Evolutionary conservation across 768 basidiomycete species (phyloP).

Genomic region (Sarcodon aspratus): DNA sequence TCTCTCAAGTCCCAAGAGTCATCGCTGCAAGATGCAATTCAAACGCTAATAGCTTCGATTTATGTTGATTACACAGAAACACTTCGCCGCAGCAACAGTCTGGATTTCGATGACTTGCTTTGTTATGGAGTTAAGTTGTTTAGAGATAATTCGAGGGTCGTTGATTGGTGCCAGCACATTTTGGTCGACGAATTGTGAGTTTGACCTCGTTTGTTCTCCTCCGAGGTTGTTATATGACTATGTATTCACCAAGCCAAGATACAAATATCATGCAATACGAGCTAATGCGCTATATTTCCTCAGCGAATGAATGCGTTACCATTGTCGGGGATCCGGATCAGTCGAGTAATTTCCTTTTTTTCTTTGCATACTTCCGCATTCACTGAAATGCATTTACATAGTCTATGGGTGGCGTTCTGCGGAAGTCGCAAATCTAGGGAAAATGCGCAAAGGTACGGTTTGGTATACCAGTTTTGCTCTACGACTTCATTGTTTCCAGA

Average conservation of each 20-base stretch:
- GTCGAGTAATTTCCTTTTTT: conserved; percentile 48
- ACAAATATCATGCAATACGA: conserved; percentile 77
- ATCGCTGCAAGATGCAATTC: neutral
- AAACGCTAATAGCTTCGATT: conserved; percentile 31
- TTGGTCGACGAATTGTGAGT: conserved; percentile 78
- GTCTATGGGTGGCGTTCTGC: conserved; percentile 85
- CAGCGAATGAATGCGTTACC: conserved; percentile 42
- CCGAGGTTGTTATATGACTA: no score
- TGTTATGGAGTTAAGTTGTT: conserved; percentile 64
- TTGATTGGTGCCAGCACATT: conserved; percentile 54
- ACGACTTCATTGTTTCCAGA: conserved; percentile 26
- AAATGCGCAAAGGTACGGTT: conserved; percentile 52
- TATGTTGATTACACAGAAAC: conserved; percentile 57
- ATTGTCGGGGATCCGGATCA: conserved; percentile 91
- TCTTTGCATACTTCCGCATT: conserved; percentile 1
- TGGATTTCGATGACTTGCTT: conserved; percentile 86
- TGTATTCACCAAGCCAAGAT: conserved; percentile 41
- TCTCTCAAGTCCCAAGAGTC: neutral
- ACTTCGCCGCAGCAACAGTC: conserved; percentile 49
- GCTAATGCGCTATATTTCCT: conserved; percentile 60
- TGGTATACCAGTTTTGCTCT: no score
- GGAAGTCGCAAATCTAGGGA: conserved; percentile 61
- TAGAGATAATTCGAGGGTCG: conserved; percentile 30
- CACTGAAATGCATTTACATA: conserved; percentile 11
- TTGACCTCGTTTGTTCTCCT: neutral